A percentile compares a stretch with the other conserved stretches of the same genome.
Evolutionary conservation across 768 basidiomycete genomes (phyloP).

Genomic region (Mrakia gelida): DNA sequence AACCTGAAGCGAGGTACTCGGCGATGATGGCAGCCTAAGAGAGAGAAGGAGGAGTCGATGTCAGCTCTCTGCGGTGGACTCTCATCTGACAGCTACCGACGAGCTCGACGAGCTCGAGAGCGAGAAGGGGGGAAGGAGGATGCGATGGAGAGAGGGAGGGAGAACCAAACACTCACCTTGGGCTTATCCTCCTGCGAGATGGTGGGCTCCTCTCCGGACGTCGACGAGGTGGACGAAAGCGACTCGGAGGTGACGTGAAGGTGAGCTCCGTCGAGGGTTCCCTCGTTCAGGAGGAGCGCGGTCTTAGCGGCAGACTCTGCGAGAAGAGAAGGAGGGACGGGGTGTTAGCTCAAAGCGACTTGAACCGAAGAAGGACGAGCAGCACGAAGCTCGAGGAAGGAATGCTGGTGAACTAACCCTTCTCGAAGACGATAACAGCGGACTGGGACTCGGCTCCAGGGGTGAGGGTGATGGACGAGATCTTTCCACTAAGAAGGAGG

Average conservation of each 20-base stretch:
- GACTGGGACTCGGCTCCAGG: constrained; percentile 45
- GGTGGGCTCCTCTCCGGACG: constrained; percentile 33
- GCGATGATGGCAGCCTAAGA: constrained; percentile 62
- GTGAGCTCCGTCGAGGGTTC: constrained; percentile 65
- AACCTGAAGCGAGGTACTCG: constrained; percentile 85
- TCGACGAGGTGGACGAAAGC: constrained; percentile 34
- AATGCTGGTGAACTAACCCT: constrained; percentile 44
- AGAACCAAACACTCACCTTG: constrained; percentile 34
- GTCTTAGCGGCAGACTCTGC: constrained; percentile 63
- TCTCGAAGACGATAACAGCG: constrained; percentile 80
- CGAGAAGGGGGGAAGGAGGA: background rate
- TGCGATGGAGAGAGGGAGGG: too few relatives aligned
- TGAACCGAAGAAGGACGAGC: background rate
- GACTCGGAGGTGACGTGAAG: constrained; percentile 69
- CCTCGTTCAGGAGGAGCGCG: constrained; percentile 72
- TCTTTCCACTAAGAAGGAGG: constrained; percentile 49
- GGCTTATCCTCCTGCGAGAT: constrained; percentile 90
- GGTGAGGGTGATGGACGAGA: constrained; percentile 60
- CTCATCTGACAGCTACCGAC: too few relatives aligned
- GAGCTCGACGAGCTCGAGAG: too few relatives aligned
- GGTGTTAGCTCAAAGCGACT: constrained; percentile 38
- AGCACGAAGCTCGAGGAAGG: constrained; percentile 33
- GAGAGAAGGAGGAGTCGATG: background rate
- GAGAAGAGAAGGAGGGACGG: constrained; percentile 39
- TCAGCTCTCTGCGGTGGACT: background rate